phyloP scores from a whole-genome alignment of 352 stramenopile genomes.

The Thalassiosira livingstoniorum region DNA sequence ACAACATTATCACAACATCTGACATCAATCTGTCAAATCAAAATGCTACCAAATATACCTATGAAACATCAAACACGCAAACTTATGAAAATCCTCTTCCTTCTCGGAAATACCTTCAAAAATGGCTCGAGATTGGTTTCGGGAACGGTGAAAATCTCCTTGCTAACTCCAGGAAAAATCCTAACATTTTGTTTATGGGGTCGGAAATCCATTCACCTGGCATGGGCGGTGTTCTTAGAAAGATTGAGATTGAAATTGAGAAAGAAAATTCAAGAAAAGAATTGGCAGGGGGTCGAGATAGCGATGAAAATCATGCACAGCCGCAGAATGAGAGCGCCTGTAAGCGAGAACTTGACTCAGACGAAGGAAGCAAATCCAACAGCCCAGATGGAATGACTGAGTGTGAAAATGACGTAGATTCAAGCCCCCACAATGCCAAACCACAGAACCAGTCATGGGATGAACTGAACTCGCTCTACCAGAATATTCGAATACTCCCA shows the following conservation, averaged over 20 bases:
- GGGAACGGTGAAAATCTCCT: conserved; percentile 73
- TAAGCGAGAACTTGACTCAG: no score
- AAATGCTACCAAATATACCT: conserved; percentile 20
- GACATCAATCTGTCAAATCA: conserved; percentile 12
- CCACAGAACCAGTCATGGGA: conserved; percentile 22
- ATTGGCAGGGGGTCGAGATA: not conserved
- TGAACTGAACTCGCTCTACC: not conserved
- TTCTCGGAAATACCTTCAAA: conserved; percentile 31
- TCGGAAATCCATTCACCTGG: conserved; percentile 70
- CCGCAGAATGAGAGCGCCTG: no score
- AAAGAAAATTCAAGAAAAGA: not conserved
- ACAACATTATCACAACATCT: not conserved
- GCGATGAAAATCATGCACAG: not conserved
- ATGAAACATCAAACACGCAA: conserved; percentile 32
- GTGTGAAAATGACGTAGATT: no score
- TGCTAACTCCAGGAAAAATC: conserved; percentile 47
- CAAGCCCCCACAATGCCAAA: not conserved
- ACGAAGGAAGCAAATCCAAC: no score
- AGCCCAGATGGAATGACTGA: no score
- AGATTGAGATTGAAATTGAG: conserved; percentile 55
- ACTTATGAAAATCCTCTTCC: conserved; percentile 28
- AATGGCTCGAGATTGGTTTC: conserved; percentile 78
- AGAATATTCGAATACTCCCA: conserved; percentile 71
- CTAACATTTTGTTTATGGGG: conserved; percentile 61
- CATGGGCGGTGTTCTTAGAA: conserved; percentile 53